Evolutionary conservation across 768 basidiomycete genomes (phyloP).

Genomic region (Rhizopogon vinicolor): DNA sequence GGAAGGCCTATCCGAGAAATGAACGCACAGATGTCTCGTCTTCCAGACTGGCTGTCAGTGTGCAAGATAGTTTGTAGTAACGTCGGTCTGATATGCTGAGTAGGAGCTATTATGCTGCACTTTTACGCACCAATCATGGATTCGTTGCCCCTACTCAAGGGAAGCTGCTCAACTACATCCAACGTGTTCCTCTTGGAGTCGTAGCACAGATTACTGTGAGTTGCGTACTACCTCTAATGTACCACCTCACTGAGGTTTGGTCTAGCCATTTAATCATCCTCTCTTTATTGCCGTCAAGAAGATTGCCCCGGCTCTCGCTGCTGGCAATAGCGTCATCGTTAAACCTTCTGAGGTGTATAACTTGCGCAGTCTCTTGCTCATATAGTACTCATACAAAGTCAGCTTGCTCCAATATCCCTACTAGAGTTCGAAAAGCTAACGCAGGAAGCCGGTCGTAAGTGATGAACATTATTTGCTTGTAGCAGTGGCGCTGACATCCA

Average conservation of each 20-base stretch:
- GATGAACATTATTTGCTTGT: not conserved
- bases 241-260: not conserved
- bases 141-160: slow-evolving; percentile 80
- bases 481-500: not conserved
- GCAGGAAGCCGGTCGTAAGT: slow-evolving; percentile 59
- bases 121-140: slow-evolving; percentile 63
- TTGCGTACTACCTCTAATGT: not conserved
- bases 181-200: slow-evolving; percentile 80
- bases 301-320: slow-evolving; percentile 79
- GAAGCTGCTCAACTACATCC: slow-evolving; percentile 72
- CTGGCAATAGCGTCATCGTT: slow-evolving; percentile 79
- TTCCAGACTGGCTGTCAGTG: slow-evolving; percentile 85
- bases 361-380: not conserved
- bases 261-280: slow-evolving; percentile 84
- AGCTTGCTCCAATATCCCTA: slow-evolving; percentile 78
- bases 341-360: slow-evolving; percentile 69
- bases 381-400: not conserved
- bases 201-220: slow-evolving; percentile 81
- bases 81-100: slow-evolving; percentile 3
- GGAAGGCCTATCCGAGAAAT: slow-evolving; percentile 83
- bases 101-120: slow-evolving; percentile 75
- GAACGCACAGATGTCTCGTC: slow-evolving; percentile 67
- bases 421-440: slow-evolving; percentile 71
- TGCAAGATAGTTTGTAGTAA: not conserved
- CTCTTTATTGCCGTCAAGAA: slow-evolving; percentile 88